Evolutionary conservation across 768 basidiomycete species (phyloP).

Genomic region (Boletus huronensis): DNA sequence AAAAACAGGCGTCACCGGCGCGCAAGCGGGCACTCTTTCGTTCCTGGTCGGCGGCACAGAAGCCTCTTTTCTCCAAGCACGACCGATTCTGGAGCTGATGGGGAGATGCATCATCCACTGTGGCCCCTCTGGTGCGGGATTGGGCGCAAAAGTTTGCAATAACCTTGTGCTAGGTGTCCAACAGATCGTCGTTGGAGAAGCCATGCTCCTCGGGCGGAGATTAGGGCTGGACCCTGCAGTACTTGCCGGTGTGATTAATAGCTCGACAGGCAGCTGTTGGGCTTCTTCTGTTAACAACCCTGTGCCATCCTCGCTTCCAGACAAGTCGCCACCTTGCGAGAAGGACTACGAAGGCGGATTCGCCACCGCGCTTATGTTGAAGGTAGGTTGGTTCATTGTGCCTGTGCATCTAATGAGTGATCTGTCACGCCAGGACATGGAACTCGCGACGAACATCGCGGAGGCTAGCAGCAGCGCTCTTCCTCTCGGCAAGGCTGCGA

Average conservation of each 20-base stretch:
- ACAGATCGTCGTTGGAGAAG: conserved; percentile 84
- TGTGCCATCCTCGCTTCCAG: conserved; percentile 68
- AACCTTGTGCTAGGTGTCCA: conserved; percentile 76
- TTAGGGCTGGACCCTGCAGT: conserved; percentile 76
- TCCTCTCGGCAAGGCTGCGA: conserved; percentile 65
- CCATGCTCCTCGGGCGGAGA: conserved; percentile 81
- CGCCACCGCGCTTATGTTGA: conserved; percentile 78
- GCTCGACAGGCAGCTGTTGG: conserved; percentile 81
- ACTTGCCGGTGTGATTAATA: conserved; percentile 82
- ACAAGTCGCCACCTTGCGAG: conserved; percentile 77
- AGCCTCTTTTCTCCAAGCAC: conserved; percentile 51
- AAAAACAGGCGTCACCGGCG: conserved; percentile 71
- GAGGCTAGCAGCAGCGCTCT: conserved; percentile 45
- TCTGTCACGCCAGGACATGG: conserved; percentile 63
- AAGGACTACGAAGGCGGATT: conserved; percentile 84
- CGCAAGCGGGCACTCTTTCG: conserved; percentile 81
- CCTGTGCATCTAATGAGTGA: conserved; percentile 4
- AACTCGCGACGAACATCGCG: conserved; percentile 69
- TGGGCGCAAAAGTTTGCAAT: conserved; percentile 90
- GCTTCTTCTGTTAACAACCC: conserved; percentile 85
- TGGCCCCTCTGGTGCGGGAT: conserved; percentile 74
- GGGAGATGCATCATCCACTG: conserved; percentile 81
- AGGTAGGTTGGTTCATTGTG: conserved; percentile 41
- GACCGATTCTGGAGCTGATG: conserved; percentile 67
- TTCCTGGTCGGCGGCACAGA: conserved; percentile 87